Base-by-base conservation (phyloP, 140 eudicot species). In the Erigeron philadelphicus region DNA sequence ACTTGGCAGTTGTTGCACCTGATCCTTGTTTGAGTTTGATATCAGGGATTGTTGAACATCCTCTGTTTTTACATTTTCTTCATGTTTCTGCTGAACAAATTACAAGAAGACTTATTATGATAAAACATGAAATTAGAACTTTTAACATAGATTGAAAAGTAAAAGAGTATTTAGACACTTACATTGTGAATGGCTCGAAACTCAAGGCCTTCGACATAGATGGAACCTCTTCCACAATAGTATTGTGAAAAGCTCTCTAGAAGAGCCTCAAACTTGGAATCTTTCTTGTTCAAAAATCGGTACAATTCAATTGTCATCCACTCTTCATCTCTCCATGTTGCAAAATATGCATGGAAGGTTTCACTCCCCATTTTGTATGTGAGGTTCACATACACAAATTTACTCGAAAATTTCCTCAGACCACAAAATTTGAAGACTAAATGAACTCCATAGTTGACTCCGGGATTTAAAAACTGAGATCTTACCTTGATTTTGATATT, bases 1-100 rank as follows among this genome's bases (percentile, higher is more conserved):
- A 11, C 0, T 18, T 68, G 62, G 35, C 2, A 5, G 15, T n/a
- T 53, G 53, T 53, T 68, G 50, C 18, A 40, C 8, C 18, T 4
- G 50, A 16, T 16, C 49, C 46, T 11, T 1, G 19, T 38, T 21
- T 16, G 23, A 48, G 46, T 47, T 25, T 48, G 60, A 66, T 49
- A 8, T 23, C 72, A 49, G 9, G n/a, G 42, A 9, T 8, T 57
- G 49, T 21, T 71, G 67, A 10, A 3, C 35, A 11, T 46, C 75
- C 55, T 56, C 10, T 56, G 11, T 18, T 19, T 17, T 44, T 17
- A 23, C 10, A 4, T 9, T 44, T 21, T 71, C 59, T 23, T 58
- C 67, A 31, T 31, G 50, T 53, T 42, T 68, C 52, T 15, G 41
- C 63, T 68, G 41, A 10, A 15, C 40, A 68, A 53, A 53, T 7